Percentiles rank a stretch among this genome's conserved stretches.
Conservation (phyloP, 805 yeast genomes). For the Nakazawaea laoshanensis region DNA sequence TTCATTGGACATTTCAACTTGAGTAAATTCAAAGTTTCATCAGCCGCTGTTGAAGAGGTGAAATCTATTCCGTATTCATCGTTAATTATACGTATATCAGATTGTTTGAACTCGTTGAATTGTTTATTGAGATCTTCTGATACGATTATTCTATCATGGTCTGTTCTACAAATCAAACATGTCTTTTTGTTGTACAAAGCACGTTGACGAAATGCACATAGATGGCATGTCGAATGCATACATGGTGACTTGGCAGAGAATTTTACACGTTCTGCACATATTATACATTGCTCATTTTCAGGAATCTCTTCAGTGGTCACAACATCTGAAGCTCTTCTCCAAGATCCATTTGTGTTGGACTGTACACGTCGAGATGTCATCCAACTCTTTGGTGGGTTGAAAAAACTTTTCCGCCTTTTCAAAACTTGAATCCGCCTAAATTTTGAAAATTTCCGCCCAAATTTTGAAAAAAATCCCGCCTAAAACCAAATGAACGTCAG, state of each 20-base stretch:
- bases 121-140: slow-evolving; percentile 34
- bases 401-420: too few relatives aligned
- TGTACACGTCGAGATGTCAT: slow-evolving; percentile 2
- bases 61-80: slow-evolving; percentile 49
- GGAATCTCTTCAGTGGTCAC: slow-evolving; percentile 20
- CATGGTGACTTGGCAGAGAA: slow-evolving; percentile 73
- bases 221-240: slow-evolving; percentile 76
- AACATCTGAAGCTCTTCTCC: slow-evolving; percentile 2
- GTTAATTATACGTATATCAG: slow-evolving; percentile 25
- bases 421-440: too few relatives aligned
- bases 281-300: slow-evolving; percentile 53
- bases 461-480: too few relatives aligned
- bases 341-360: slow-evolving; percentile 2
- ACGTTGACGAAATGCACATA: slow-evolving; percentile 75
- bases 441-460: too few relatives aligned
- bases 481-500: slow-evolving; percentile 47
- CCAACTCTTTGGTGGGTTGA: too few relatives aligned
- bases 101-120: slow-evolving; percentile 27
- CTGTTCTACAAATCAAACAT: slow-evolving; percentile 83
- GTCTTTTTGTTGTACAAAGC: slow-evolving; percentile 64
- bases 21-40: slow-evolving; percentile 42
- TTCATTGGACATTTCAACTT: slow-evolving; percentile 45
- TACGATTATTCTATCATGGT: slow-evolving; percentile 47
- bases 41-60: slow-evolving; percentile 40
- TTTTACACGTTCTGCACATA: slow-evolving; percentile 71